Evolutionary conservation across 2,329 filamentous ascomycete genomes (phyloP), one percentile per base, ranked within the genome.

Genomic region (Cladorrhinum sp.): DNA sequence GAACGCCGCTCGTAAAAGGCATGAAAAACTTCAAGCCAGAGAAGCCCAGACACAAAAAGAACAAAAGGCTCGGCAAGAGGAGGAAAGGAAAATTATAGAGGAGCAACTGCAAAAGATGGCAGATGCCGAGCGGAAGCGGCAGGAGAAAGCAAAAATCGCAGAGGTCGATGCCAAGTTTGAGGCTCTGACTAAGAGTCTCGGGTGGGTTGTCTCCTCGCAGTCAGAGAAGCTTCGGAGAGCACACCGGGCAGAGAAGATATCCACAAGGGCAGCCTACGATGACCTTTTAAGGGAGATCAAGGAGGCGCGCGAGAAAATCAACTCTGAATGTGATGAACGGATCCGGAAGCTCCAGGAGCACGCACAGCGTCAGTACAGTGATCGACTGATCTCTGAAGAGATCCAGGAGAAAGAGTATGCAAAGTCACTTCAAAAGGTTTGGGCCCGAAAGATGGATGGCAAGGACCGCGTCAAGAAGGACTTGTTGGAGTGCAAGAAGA

Each of bases 391-490:
- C 1, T 71, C 75, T 49, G 82, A 84, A 66, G 69, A 68, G 9
- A 68, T 66, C 6, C 70, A 81, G 5, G 80, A 84, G 63, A 72
- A 75, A 3, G 69, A 75, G 29, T 84, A 84, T 64, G 66, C 74
- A 0, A 62, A 65, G 13, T 68, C 73, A 41, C 72, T 84, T 7
- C 53, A 63, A 16, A 65, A 56, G 0, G 80, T 77, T 64, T 81
- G 76, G 75, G 65, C 67, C 5, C 68, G 68, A 18, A 74, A 74
- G 52, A 60, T 66, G 3, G 69, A 71, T n/a, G 74, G 73, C 1
- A 64, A 68, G 5, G 65, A 70, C 54, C 55, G 64, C 2, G 63
- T 74, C 1, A 69, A 72, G 25, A 65, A 63, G 2, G 72, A 75
- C 3, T 73, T 80, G 69, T 52, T 66, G 0, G 65, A 67, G 0